Evolutionary conservation across 2,329 filamentous ascomycete species (phyloP), one percentile per base, ranked within the genome.

Genomic region (Trichoderma sp.): DNA sequence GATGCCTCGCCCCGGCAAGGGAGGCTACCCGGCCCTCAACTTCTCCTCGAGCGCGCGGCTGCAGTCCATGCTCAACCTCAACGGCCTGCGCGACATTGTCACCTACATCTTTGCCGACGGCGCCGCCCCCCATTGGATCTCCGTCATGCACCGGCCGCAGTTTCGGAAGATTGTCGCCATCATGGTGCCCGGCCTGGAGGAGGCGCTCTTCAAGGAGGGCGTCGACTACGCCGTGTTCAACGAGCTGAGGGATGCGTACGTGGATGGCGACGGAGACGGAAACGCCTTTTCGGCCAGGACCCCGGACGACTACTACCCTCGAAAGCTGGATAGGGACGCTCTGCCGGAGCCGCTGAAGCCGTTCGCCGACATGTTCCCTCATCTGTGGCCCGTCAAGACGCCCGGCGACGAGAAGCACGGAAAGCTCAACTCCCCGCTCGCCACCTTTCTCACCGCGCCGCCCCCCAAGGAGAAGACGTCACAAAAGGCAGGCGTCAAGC

Each of bases 181-280:
- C 69, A 94, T 97, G 90, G 88, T 97, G 12, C 95, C 95, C 12
- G 95, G 95, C 0, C 79, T 99, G 26, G 94, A 98, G 74, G 86
- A 92, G 72, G 90, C 88, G 68, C 95, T 98, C 90, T 96, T 98
- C 78, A 86, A 90, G 75, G 83, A 85, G 14, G 74, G 77, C 44
- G 80, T 83, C 44, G 78, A 87, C 68, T 83, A 82, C 56, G 73
- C 77, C 10, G 77, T 73, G 1, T 86, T 82, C 71, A 80, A 81
- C 50, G 74, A 78, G 28, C 56, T 65, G 26, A 68, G 68, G 63
- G 60, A 63, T 44, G 28, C 12, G n/a, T 43, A 47, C 47, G 26
- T 44, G 39, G 62, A 71, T 56, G 71, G 74, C 24, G 70, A 71
- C 64, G 67, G 70, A 21, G 74, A 74, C 56, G 72, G 74, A 41